Evolutionary conservation across 257 asterid genomes (phyloP).

Genomic region (Salvia hispanica): DNA sequence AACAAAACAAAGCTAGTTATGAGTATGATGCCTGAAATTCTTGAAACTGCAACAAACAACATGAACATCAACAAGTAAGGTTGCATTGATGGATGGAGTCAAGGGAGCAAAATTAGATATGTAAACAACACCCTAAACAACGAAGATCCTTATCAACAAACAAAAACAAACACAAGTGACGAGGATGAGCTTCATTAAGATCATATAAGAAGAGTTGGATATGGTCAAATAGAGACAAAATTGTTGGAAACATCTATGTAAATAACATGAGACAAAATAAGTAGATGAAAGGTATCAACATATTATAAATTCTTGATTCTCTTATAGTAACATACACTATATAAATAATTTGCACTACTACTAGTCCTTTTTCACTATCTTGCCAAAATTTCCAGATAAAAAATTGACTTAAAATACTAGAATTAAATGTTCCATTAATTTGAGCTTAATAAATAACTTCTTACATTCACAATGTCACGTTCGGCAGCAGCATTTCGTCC

Average conservation of each 20-base stretch:
- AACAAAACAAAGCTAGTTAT: background rate
- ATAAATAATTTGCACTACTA: slow-evolving; percentile 18
- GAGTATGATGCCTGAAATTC: slow-evolving; percentile 49
- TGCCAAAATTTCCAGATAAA: background rate
- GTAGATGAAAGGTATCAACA: slow-evolving; percentile 20
- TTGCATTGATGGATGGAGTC: slow-evolving; percentile 9
- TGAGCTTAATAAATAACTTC: background rate
- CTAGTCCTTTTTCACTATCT: slow-evolving; percentile 17
- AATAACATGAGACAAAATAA: slow-evolving; percentile 33
- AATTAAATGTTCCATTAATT: background rate
- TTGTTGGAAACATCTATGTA: slow-evolving; percentile 44
- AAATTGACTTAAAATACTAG: background rate
- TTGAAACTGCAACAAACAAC: slow-evolving; percentile 34
- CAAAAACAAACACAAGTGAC: no score
- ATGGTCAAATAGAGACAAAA: slow-evolving; percentile 13
- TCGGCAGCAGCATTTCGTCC: slow-evolving; percentile 4
- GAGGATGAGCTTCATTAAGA: background rate
- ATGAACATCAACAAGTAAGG: slow-evolving; percentile 31
- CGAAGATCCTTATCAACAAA: slow-evolving; percentile 9
- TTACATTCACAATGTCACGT: background rate
- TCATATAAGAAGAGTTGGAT: slow-evolving; percentile 18
- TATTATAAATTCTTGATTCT: slow-evolving; percentile 35
- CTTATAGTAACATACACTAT: slow-evolving; percentile 16
- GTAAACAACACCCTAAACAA: slow-evolving; percentile 33
- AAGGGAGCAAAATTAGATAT: no score